Conservation (phyloP, 1,284 basidiomycete species). For the Tilletia walkeri region DNA sequence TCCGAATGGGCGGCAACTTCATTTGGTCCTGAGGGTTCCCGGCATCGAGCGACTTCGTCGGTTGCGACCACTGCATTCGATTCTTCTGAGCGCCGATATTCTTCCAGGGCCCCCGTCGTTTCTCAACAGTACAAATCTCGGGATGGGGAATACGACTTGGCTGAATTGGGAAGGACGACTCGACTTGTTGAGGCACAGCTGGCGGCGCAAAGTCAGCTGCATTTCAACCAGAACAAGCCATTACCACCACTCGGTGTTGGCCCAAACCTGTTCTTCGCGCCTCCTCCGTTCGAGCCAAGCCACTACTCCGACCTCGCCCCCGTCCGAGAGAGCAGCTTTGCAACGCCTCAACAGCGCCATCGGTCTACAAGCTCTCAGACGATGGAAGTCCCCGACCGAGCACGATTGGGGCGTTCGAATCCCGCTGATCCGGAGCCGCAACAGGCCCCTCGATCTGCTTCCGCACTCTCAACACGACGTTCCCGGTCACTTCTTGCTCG, state of each 20-base stretch:
- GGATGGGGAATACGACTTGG: too few relatives aligned
- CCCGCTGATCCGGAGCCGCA: too few relatives aligned
- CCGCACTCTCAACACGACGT: not conserved
- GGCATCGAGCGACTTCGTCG: not conserved
- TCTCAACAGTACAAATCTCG: too few relatives aligned
- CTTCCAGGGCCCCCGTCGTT: too few relatives aligned
- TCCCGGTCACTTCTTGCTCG: not conserved
- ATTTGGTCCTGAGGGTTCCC: not conserved
- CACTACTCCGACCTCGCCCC: not conserved
- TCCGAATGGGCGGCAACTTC: not conserved
- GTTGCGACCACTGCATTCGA: not conserved
- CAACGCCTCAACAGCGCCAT: not conserved
- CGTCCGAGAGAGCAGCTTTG: not conserved
- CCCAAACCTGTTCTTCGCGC: not conserved
- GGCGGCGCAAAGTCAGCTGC: too few relatives aligned
- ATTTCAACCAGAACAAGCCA: constrained; percentile 11
- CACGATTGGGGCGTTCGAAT: too few relatives aligned
- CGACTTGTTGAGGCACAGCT: not conserved
- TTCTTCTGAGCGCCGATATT: not conserved
- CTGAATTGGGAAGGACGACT: too few relatives aligned
- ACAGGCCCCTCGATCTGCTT: not conserved
- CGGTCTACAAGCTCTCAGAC: too few relatives aligned
- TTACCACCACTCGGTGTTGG: not conserved
- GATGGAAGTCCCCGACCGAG: too few relatives aligned
- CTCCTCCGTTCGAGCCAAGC: not conserved